phyloP scores from a whole-genome alignment of 306 rosid species.

The Leucaena leucocephala region DNA sequence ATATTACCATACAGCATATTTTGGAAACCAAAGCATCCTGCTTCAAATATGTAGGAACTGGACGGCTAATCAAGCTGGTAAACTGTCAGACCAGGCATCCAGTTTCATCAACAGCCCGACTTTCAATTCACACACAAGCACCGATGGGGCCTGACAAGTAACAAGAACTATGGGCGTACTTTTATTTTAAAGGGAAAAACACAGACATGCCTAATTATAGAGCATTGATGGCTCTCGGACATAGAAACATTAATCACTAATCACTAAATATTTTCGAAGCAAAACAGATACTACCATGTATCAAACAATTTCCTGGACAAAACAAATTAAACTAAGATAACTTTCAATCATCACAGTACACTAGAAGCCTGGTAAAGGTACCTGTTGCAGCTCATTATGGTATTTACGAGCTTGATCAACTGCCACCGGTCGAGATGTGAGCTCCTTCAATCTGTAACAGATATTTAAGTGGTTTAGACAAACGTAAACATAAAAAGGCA shows the following conservation, averaged over 20 bases:
- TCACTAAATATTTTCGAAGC: neutral
- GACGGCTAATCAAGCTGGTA: neutral
- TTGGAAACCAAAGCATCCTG: neutral
- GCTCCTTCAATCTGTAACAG: slow-evolving; percentile 80
- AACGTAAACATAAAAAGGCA: slow-evolving; percentile 18
- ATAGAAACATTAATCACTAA: neutral
- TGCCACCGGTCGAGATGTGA: slow-evolving; percentile 77
- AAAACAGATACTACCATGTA: neutral
- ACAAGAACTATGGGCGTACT: neutral
- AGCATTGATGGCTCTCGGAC: neutral
- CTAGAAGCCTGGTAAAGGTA: slow-evolving; percentile 31
- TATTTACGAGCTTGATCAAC: slow-evolving; percentile 67
- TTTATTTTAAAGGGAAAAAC: neutral
- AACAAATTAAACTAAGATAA: neutral
- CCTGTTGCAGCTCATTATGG: slow-evolving; percentile 77
- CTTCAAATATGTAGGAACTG: neutral
- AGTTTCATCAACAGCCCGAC: neutral
- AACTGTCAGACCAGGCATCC: neutral
- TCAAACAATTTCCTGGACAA: neutral
- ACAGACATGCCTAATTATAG: neutral
- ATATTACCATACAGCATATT: slow-evolving; percentile 17
- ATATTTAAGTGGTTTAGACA: slow-evolving; percentile 39
- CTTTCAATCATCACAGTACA: slow-evolving; percentile 4
- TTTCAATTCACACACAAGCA: neutral
- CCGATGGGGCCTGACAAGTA: neutral